These are phyloP conservation scores for Neurospora sp. DNA, from an alignment of 495 filamentous ascomycete species.

Conservation along the genomic window DNA sequence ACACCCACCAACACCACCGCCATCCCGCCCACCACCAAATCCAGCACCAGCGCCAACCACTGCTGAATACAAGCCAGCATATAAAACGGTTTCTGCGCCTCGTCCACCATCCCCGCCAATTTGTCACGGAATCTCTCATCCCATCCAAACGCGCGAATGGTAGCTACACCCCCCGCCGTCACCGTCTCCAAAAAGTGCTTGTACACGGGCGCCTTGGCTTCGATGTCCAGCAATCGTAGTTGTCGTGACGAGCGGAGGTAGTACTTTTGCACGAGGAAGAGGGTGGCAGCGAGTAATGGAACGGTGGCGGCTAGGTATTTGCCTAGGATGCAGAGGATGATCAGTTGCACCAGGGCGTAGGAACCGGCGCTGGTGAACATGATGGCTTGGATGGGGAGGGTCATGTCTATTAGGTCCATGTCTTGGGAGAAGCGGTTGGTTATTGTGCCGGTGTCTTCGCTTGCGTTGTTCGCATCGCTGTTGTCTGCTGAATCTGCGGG, in stretches of 20 bases:
- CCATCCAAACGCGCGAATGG: constrained; percentile 43
- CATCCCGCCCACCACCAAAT: constrained; percentile 33
- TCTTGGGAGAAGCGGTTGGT: constrained; percentile 32
- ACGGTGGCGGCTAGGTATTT: constrained; percentile 16
- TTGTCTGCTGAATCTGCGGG: not conserved
- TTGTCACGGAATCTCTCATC: constrained; percentile 30
- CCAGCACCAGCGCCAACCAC: constrained; percentile 41
- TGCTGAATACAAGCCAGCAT: constrained; percentile 44
- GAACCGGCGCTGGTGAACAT: constrained; percentile 7
- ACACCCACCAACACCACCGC: constrained; percentile 32
- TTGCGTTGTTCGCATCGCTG: not conserved
- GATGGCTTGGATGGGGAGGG: constrained; percentile 13
- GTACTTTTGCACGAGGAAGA: constrained; percentile 42
- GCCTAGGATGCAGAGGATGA: constrained; percentile 20
- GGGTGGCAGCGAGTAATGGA: constrained; percentile 21
- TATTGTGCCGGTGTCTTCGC: constrained; percentile 13
- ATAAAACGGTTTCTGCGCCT: constrained; percentile 38
- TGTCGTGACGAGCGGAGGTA: constrained; percentile 51
- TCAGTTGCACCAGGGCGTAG: constrained; percentile 14
- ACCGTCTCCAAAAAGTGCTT: constrained; percentile 37
- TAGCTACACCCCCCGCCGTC: constrained; percentile 28
- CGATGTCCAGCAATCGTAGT: constrained; percentile 46
- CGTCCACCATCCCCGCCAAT: constrained; percentile 44
- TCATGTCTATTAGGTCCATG: constrained; percentile 19
- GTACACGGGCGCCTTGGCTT: constrained; percentile 29